phyloP scores from a whole-genome alignment of 805 yeast genomes.

The Cyberlindnera euphorbiae region DNA sequence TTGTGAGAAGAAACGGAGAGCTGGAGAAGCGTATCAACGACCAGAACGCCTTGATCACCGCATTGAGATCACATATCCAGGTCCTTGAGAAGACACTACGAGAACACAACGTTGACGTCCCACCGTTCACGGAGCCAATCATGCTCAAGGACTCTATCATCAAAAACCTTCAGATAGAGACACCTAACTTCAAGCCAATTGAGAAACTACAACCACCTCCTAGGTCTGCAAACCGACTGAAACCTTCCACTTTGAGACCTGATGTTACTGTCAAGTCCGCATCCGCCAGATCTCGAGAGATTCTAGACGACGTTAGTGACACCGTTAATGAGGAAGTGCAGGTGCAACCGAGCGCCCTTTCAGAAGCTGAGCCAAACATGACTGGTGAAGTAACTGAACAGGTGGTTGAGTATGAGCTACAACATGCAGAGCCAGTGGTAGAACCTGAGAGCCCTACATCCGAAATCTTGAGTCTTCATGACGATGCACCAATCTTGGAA shows the following conservation, averaged over 20 bases:
- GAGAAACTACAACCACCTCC: constrained; percentile 30
- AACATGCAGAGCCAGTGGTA: background rate
- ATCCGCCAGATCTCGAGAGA: too few species aligned
- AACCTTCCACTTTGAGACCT: too few species aligned
- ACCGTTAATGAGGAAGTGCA: too few species aligned
- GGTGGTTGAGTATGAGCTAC: background rate
- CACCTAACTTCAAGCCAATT: background rate
- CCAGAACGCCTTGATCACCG: constrained; percentile 13
- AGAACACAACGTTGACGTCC: constrained; percentile 10
- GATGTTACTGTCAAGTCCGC: too few species aligned
- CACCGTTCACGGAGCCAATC: constrained; percentile 10
- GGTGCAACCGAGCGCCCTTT: too few species aligned
- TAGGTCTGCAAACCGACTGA: constrained; percentile 24
- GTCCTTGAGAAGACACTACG: constrained; percentile 12
- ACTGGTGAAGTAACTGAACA: too few species aligned
- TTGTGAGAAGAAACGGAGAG: constrained; percentile 14
- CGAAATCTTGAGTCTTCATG: background rate
- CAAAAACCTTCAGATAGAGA: constrained; percentile 5
- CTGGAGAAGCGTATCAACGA: constrained; percentile 16
- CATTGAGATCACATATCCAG: constrained; percentile 15
- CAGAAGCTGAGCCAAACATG: too few species aligned
- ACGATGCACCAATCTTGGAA: background rate
- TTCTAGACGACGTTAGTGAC: too few species aligned
- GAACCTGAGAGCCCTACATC: constrained; percentile 2
- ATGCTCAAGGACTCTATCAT: constrained; percentile 6